These are phyloP conservation scores for Dichotomocladium elegans DNA, from an alignment of 371 early-diverging fungal genomes.

Conservation along the genomic window DNA sequence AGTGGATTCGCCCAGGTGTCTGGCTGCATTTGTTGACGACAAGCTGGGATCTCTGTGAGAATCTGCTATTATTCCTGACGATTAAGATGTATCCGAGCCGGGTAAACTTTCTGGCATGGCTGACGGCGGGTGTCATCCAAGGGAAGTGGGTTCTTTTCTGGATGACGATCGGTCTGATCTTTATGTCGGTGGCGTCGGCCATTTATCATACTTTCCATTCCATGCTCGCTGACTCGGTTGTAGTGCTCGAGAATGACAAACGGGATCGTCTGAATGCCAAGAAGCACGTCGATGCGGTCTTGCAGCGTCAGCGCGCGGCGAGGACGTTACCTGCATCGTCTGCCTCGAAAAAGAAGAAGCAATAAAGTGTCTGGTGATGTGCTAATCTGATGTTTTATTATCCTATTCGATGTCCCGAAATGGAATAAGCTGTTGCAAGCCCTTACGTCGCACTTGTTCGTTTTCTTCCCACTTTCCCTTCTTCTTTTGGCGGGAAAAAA, in stretches of 20 bases:
- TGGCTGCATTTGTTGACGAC: slow-evolving; percentile 36
- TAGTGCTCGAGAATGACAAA: slow-evolving; percentile 32
- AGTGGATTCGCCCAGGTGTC: slow-evolving; percentile 28
- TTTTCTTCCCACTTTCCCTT: neutral
- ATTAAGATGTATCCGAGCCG: slow-evolving; percentile 34
- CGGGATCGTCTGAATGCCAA: slow-evolving; percentile 17
- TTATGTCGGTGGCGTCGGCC: slow-evolving; percentile 26
- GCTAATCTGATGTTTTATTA: no score
- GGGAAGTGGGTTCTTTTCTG: slow-evolving; percentile 33
- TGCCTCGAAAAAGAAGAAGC: slow-evolving; percentile 12
- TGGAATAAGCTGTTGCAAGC: no score
- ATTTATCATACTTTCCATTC: slow-evolving; percentile 42
- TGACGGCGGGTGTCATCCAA: slow-evolving; percentile 23
- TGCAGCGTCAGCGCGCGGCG: slow-evolving; percentile 11
- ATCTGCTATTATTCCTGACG: slow-evolving; percentile 16
- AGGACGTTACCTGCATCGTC: slow-evolving; percentile 1
- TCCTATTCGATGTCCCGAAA: no score
- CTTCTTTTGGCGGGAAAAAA: no score
- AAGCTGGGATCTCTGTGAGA: slow-evolving; percentile 28
- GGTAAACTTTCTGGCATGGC: slow-evolving; percentile 12
- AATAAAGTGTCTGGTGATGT: no score
- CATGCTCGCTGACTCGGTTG: slow-evolving; percentile 35
- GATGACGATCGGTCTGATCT: slow-evolving; percentile 19
- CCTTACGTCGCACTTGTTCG: slow-evolving; percentile 3
- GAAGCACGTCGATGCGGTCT: slow-evolving; percentile 23